Evolutionary conservation across 305 asterid species (phyloP).

Genomic region (Nicotiana rustica): DNA sequence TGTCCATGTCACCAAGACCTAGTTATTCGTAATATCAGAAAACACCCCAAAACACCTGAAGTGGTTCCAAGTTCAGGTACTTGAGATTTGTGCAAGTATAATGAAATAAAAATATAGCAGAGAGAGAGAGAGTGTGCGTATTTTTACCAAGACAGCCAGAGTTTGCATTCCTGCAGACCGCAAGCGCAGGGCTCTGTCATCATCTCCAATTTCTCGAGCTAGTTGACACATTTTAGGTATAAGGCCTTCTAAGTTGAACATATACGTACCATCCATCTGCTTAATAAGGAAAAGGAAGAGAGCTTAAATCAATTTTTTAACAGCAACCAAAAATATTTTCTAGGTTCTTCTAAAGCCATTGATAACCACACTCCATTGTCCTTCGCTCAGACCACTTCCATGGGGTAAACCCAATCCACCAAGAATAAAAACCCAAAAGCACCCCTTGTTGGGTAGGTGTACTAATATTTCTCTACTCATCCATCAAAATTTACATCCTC

Average conservation of each 20-base stretch:
- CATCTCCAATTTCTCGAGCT: conserved; percentile 61
- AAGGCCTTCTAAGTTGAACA: conserved; percentile 69
- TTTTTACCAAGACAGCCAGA: conserved; percentile 55
- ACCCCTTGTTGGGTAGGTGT: neutral
- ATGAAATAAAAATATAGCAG: neutral
- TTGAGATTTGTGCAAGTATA: conserved; percentile 32
- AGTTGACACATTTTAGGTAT: conserved; percentile 59
- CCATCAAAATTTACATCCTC: conserved; percentile 25
- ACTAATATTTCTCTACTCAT: conserved; percentile 12
- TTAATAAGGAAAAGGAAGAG: conserved; percentile 33
- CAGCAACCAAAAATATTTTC: conserved; percentile 22
- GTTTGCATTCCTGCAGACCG: conserved; percentile 60
- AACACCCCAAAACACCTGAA: conserved; percentile 15
- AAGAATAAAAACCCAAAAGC: conserved; percentile 13
- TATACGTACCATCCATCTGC: conserved; percentile 57
- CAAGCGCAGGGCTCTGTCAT: conserved; percentile 51
- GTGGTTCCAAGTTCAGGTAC: conserved; percentile 30
- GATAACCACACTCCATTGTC: conserved; percentile 2
- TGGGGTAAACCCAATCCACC: conserved; percentile 16
- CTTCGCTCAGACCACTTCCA: conserved; percentile 24
- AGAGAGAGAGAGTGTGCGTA: conserved; percentile 10
- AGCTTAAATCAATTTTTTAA: conserved; percentile 33
- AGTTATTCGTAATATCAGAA: neutral
- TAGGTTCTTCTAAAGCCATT: conserved; percentile 15
- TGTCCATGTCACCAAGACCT: conserved; percentile 14